phyloP scores from a whole-genome alignment of 2,329 filamentous ascomycete species.

The Penicillium concentricum region DNA sequence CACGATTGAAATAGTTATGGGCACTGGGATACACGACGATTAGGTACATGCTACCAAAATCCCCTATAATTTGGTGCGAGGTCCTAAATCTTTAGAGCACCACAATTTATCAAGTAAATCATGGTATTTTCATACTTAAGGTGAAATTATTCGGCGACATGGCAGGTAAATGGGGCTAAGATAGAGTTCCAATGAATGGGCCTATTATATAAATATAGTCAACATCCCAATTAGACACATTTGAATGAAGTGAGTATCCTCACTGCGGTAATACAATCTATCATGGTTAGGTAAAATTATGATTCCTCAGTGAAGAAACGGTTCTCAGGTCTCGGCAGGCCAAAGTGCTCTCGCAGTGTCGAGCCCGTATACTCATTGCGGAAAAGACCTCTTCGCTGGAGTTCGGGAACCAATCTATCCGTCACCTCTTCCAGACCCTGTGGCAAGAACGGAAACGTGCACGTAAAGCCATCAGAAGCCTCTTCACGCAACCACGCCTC shows the following conservation, averaged over 20 bases:
- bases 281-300: not conserved
- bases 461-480: slow-evolving; percentile 54
- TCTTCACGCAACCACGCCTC: slow-evolving; percentile 49
- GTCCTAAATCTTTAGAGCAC: not conserved
- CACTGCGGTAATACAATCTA: not conserved
- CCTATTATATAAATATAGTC: not conserved
- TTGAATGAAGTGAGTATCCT: no score
- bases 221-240: not conserved
- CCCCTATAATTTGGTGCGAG: not conserved
- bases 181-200: not conserved
- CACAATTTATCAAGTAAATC: not conserved
- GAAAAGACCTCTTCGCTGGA: slow-evolving; percentile 54
- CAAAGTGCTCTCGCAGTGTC: slow-evolving; percentile 56
- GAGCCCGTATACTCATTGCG: slow-evolving; percentile 53
- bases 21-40: not conserved
- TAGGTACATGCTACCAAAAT: not conserved
- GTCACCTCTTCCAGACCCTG: slow-evolving; percentile 53
- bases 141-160: not conserved
- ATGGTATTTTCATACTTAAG: not conserved
- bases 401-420: slow-evolving; percentile 49
- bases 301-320: slow-evolving; percentile 34
- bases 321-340: slow-evolving; percentile 50
- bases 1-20: no score
- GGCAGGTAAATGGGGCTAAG: not conserved
- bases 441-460: slow-evolving; percentile 52